phyloP scores from a whole-genome alignment of 305 asterid species.

The Fraxinus xanthoxyloides region DNA sequence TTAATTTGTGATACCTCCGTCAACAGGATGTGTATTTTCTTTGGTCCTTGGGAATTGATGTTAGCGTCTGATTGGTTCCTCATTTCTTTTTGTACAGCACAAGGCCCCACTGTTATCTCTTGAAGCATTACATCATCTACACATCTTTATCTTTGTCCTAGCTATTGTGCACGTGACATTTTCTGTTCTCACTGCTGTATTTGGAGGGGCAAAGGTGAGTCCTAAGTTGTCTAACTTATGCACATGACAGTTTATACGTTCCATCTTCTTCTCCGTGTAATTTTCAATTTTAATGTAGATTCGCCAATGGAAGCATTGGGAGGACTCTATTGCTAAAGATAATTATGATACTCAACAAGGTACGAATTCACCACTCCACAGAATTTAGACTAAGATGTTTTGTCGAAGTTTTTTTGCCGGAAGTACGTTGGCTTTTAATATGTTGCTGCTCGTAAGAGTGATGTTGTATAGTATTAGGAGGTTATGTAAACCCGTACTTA shows the following conservation, averaged over 20 bases:
- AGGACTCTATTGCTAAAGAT: constrained; percentile 70
- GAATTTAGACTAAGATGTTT: background rate
- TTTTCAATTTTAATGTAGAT: constrained; percentile 44
- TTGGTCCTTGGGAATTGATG: background rate
- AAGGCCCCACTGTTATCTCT: constrained; percentile 82
- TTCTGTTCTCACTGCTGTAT: constrained; percentile 78
- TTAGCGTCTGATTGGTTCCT: background rate
- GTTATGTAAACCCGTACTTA: constrained; percentile 1
- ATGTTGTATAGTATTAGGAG: background rate
- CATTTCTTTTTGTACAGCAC: background rate
- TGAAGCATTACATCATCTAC: constrained; percentile 89
- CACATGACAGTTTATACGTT: constrained; percentile 4
- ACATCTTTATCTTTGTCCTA: constrained; percentile 89
- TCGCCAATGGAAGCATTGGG: constrained; percentile 95
- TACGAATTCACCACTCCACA: constrained; percentile 20
- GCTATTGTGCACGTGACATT: constrained; percentile 93
- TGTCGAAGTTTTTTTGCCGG: background rate
- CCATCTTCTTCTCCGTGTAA: background rate
- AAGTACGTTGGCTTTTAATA: background rate
- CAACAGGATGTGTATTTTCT: background rate
- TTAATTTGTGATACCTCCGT: background rate
- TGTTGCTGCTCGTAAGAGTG: background rate
- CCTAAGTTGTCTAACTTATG: background rate
- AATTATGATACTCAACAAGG: constrained; percentile 49
- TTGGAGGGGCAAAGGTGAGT: constrained; percentile 82